phyloP scores from a whole-genome alignment of 768 basidiomycete genomes.

The Nevesoporus exiguus region DNA sequence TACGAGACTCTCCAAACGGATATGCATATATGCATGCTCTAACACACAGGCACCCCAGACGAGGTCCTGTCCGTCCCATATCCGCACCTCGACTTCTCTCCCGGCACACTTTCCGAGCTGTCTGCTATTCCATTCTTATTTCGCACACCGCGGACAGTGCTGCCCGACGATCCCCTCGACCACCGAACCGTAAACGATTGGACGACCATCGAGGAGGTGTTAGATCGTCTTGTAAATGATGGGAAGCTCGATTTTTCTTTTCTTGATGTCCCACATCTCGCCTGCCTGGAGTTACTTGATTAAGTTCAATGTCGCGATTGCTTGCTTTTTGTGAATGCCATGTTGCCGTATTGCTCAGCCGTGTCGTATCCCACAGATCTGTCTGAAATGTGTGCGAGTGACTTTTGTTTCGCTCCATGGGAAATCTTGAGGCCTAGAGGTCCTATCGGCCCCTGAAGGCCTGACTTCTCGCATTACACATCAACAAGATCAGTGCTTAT shows the following conservation, averaged over 20 bases:
- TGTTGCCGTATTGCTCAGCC: neutral
- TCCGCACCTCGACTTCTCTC: conserved; percentile 11
- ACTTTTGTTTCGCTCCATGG: neutral
- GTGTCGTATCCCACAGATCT: neutral
- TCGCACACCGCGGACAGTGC: conserved; percentile 17
- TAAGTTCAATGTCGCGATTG: conserved; percentile 1
- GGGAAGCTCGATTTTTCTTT: conserved; percentile 29
- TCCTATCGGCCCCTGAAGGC: neutral
- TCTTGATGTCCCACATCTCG: conserved; percentile 18
- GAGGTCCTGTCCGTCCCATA: neutral
- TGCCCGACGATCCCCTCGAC: neutral
- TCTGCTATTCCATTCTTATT: conserved; percentile 33
- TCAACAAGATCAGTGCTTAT: neutral
- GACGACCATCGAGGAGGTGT: conserved; percentile 20
- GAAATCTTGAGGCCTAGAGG: neutral
- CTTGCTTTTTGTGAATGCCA: conserved; percentile 2
- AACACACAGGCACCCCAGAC: conserved; percentile 11
- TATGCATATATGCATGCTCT: conserved; percentile 21
- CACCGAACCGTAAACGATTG: conserved; percentile 5
- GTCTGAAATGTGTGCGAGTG: neutral
- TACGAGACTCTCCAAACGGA: neutral
- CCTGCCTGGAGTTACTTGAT: conserved; percentile 12
- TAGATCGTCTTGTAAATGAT: conserved; percentile 17
- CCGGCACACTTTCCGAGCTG: conserved; percentile 20
- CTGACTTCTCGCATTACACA: no score